These are phyloP conservation scores for Trematosphaeria pertusa DNA, from an alignment of 2,329 filamentous ascomycete genomes.

Conservation along the genomic window DNA sequence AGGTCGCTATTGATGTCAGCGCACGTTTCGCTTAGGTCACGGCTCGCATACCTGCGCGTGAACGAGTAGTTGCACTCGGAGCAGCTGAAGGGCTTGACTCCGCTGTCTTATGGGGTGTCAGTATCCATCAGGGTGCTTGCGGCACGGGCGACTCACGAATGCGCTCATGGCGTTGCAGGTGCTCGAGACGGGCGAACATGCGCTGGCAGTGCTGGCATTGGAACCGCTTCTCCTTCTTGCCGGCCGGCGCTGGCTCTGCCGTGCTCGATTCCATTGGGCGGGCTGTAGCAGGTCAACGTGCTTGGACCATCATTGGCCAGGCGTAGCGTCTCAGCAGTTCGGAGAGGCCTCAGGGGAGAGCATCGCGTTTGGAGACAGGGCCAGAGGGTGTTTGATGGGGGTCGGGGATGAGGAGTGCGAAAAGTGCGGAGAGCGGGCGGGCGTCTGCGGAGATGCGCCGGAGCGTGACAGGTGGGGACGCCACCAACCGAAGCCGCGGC, in stretches of 20 bases:
- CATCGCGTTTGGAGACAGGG: slow-evolving; percentile 18
- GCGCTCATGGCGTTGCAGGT: slow-evolving; percentile 51
- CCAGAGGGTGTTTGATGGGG: slow-evolving; percentile 7
- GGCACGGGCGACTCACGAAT: slow-evolving; percentile 39
- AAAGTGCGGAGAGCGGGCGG: slow-evolving; percentile 29
- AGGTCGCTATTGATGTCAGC: slow-evolving; percentile 41
- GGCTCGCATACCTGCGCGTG: slow-evolving; percentile 46
- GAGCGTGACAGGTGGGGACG: slow-evolving; percentile 4
- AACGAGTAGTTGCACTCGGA: slow-evolving; percentile 51
- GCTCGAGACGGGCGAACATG: slow-evolving; percentile 48
- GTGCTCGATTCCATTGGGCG: slow-evolving; percentile 29
- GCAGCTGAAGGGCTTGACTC: slow-evolving; percentile 51
- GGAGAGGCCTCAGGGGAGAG: slow-evolving; percentile 9
- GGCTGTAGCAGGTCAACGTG: slow-evolving; percentile 4
- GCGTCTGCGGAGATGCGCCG: not conserved
- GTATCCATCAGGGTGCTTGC: not conserved
- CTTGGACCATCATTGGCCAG: slow-evolving; percentile 18
- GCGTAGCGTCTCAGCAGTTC: slow-evolving; percentile 8
- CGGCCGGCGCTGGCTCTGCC: slow-evolving; percentile 26
- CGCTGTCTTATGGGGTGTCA: slow-evolving; percentile 41
- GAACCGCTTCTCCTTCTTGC: slow-evolving; percentile 47
- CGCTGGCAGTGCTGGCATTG: slow-evolving; percentile 42
- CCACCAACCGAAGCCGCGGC: slow-evolving; percentile 22
- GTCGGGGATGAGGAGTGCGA: slow-evolving; percentile 20
- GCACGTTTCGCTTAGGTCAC: not conserved